Percentiles rank a stretch among this genome's conserved stretches.
These are phyloP conservation scores for Aspergillus luchuensis DNA, from an alignment of 2,329 filamentous ascomycete genomes.

Conservation along the genomic window DNA sequence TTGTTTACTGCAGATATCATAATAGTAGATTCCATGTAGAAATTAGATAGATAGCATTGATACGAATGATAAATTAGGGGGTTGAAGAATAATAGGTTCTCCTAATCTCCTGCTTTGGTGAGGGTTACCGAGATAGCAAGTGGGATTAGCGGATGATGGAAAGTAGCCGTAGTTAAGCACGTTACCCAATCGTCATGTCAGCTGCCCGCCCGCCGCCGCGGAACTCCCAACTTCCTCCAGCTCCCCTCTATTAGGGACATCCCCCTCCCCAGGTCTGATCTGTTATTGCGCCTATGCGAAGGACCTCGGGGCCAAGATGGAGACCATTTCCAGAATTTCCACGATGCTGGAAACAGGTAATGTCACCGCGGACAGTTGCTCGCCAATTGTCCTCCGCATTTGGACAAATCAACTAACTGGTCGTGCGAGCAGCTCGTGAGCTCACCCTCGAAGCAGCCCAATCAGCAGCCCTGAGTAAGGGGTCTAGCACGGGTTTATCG, in stretches of 20 bases:
- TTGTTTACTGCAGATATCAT: too few relatives aligned
- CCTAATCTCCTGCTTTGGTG: too few relatives aligned
- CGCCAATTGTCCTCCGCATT: conserved; percentile 5
- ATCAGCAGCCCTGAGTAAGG: conserved; percentile 66
- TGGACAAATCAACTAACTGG: conserved; percentile 23
- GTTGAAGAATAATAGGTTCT: too few relatives aligned
- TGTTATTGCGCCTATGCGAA: conserved; percentile 6
- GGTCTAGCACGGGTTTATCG: conserved; percentile 58
- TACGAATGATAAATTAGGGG: too few relatives aligned
- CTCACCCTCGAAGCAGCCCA: conserved; percentile 96
- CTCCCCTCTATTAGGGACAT: conserved; percentile 3
- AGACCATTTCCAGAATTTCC: conserved; percentile 93
- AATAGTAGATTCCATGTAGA: too few relatives aligned
- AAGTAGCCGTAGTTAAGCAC: background rate
- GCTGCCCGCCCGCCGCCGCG: conserved; percentile 13
- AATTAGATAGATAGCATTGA: background rate
- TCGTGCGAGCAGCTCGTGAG: conserved; percentile 71
- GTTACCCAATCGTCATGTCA: conserved; percentile 14
- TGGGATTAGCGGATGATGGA: background rate
- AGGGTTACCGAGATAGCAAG: background rate
- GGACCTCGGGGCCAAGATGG: conserved; percentile 62
- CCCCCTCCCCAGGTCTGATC: conserved; percentile 5
- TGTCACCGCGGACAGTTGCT: background rate
- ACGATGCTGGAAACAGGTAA: conserved; percentile 91
- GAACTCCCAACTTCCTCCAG: conserved; percentile 15